Percentiles rank a stretch among this genome's conserved stretches.
phyloP scores from a whole-genome alignment of 768 basidiomycete genomes.

The Suillus clintonianus region DNA sequence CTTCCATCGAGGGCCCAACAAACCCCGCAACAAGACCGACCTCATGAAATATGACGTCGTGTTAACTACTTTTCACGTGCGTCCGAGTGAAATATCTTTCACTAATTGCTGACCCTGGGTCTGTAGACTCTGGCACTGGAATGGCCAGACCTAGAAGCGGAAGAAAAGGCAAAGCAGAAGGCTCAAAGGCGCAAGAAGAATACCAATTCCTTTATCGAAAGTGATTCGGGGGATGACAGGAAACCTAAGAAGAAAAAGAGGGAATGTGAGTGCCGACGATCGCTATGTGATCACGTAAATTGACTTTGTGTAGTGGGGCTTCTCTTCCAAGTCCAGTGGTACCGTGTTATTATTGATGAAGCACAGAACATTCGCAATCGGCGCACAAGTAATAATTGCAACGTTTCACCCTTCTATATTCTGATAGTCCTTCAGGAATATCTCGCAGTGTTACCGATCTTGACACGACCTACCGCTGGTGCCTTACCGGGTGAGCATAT shows the following conservation, averaged over 20 bases:
- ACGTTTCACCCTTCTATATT: neutral
- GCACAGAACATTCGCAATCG: constrained; percentile 50
- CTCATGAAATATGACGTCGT: constrained; percentile 62
- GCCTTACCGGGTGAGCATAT: constrained; percentile 55
- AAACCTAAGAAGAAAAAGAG: constrained; percentile 39
- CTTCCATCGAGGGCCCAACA: constrained; percentile 35
- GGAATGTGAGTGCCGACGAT: constrained; percentile 19
- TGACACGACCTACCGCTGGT: constrained; percentile 60
- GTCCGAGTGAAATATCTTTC: constrained; percentile 14
- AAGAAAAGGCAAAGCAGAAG: constrained; percentile 33
- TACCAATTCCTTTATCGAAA: constrained; percentile 23
- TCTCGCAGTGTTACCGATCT: constrained; percentile 59
- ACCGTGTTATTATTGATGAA: constrained; percentile 57
- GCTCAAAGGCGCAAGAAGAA: constrained; percentile 12
- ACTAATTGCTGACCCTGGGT: neutral
- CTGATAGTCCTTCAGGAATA: constrained; percentile 35
- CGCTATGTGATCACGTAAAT: constrained; percentile 30
- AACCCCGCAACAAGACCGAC: constrained; percentile 47
- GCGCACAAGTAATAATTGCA: constrained; percentile 41
- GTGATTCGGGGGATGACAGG: constrained; percentile 19
- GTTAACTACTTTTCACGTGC: constrained; percentile 51
- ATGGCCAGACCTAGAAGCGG: constrained; percentile 57
- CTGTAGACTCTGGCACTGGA: constrained; percentile 55
- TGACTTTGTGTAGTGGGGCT: constrained; percentile 38
- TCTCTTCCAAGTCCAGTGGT: constrained; percentile 48